Conservation (phyloP, 768 basidiomycete genomes). For the Inosperma sp. region DNA sequence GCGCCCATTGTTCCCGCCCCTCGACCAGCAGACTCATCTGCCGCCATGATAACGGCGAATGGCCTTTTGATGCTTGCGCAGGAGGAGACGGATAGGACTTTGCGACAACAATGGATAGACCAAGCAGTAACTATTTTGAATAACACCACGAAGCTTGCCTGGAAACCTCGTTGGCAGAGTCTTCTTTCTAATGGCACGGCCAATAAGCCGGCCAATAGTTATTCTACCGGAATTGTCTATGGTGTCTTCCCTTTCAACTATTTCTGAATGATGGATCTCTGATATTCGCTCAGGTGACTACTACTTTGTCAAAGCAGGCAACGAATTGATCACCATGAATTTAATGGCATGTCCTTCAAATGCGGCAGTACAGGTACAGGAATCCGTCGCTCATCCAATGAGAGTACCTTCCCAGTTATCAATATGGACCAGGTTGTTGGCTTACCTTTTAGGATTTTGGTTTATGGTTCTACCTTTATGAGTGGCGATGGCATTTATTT, state of each 20-base stretch:
- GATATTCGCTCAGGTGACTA: conserved; percentile 47
- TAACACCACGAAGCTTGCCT: conserved; percentile 47
- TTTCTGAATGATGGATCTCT: neutral
- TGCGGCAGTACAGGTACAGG: neutral
- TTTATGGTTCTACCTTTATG: neutral
- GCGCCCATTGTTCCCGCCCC: conserved; percentile 52
- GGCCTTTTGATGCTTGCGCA: conserved; percentile 55
- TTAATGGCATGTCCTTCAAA: conserved; percentile 34
- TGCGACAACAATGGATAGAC: conserved; percentile 38
- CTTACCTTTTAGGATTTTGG: neutral
- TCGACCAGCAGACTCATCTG: conserved; percentile 64
- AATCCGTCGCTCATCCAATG: neutral
- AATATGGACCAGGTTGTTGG: neutral
- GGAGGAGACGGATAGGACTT: conserved; percentile 33
- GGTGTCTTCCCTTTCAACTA: conserved; percentile 20
- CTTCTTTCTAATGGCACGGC: conserved; percentile 64
- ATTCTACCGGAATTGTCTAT: conserved; percentile 55
- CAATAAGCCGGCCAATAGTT: conserved; percentile 51
- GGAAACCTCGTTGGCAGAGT: conserved; percentile 59
- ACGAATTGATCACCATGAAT: conserved; percentile 44
- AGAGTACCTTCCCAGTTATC: conserved; percentile 1
- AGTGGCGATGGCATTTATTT: neutral
- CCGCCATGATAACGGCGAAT: conserved; percentile 57
- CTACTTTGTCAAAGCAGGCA: conserved; percentile 55
- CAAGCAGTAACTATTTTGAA: conserved; percentile 50